Base-by-base conservation (phyloP, 306 rosid species). In the Lathyrus aphaca region DNA sequence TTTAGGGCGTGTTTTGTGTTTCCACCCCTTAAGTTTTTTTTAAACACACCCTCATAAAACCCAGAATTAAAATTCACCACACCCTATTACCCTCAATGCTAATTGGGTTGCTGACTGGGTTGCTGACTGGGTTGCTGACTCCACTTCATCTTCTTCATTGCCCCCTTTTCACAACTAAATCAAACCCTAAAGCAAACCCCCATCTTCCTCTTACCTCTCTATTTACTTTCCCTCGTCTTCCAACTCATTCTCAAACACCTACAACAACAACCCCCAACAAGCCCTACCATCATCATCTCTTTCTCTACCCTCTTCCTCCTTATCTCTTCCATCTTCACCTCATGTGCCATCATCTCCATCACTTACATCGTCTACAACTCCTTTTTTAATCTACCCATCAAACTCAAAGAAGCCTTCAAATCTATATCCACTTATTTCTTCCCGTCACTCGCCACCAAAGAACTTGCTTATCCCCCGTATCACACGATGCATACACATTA, bases 181-280 rank as follows among this genome's bases (percentile, higher is more conserved):
- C n/a, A n/a, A n/a, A n/a, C n/a, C n/a, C n/a, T n/a, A n/a, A n/a
- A n/a, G n/a, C n/a, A n/a, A n/a, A n/a, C 74, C 21, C 72, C 83
- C 62, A 75, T 83, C 78, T 87, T 87, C 85, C 86, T 89, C 63
- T 83, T 87, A 37, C 93, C 96, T 6, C 72, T 82, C 64, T 82
- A 83, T 9, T 83, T 80, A 76, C 65, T 79, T 25, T 13, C 66
- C 80, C 19, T 70, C 67, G 63, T 85, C 74, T 77, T 3, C 86
- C 85, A 5, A 64, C 83, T 8, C 55, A 8, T 63, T 21, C 1
- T 19, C 13, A 63, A 63, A 19, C 18, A 63, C 37, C 5, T 40
- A 42, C 53, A 63, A 21, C 68, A 62, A 84, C 21, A 64, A 74
- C 14, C 40, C 17, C 42, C 30, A 11, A 13, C 18, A 2, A 55